Conservation (phyloP, 2,329 filamentous ascomycete species). For the Falciphora oryzae region DNA sequence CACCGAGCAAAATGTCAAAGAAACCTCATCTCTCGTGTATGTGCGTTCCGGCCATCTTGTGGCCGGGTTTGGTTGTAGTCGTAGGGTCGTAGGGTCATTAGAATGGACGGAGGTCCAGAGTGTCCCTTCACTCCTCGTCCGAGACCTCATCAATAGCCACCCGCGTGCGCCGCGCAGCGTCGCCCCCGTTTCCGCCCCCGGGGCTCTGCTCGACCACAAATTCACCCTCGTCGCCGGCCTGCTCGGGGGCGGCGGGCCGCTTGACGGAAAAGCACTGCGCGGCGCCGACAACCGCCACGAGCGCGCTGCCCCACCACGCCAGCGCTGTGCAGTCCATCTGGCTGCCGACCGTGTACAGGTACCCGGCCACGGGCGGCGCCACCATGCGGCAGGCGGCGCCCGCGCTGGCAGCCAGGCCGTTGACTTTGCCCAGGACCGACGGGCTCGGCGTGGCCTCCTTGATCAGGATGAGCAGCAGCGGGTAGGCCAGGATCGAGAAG, state of each 20-base stretch:
- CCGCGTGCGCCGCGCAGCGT: not conserved
- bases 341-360: constrained; percentile 55
- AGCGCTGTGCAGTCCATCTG: constrained; percentile 53
- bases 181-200: too few relatives aligned
- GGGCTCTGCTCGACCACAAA: not conserved
- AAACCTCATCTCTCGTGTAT: not conserved
- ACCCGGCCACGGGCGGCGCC: constrained; percentile 59
- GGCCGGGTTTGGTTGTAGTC: too few relatives aligned
- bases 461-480: constrained; percentile 60
- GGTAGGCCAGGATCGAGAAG: constrained; percentile 59
- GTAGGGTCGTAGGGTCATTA: too few relatives aligned
- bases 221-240: not conserved
- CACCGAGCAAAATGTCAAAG: not conserved
- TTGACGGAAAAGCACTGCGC: constrained; percentile 54
- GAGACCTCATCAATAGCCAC: not conserved
- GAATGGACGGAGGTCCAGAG: too few relatives aligned
- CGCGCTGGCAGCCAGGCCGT: constrained; percentile 60
- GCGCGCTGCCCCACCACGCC: constrained; percentile 57
- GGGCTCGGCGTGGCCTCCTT: constrained; percentile 58
- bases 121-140: not conserved
- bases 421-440: constrained; percentile 56
- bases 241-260: constrained; percentile 16
- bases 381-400: constrained; percentile 63
- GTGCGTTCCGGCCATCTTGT: too few relatives aligned
- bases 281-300: constrained; percentile 50